Conservation (phyloP, 2,329 filamentous ascomycete genomes). For the Colletotrichum sojae region DNA sequence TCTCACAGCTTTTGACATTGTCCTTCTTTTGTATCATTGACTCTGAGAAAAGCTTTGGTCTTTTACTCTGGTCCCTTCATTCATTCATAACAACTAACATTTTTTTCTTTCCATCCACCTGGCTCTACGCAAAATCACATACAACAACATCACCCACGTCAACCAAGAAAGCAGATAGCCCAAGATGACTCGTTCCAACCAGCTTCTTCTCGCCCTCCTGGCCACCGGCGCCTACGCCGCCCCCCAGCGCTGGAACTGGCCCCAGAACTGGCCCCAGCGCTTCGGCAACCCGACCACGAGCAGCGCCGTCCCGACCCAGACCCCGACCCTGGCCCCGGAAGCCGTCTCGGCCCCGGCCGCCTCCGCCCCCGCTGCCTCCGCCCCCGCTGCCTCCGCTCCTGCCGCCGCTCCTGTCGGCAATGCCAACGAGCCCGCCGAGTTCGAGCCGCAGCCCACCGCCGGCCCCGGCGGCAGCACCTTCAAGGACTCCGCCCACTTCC, state of each 20-base stretch:
- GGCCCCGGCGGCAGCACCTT: conserved; percentile 51
- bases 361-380: neutral
- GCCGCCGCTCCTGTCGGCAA: conserved; percentile 31
- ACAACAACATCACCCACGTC: neutral
- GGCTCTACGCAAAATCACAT: neutral
- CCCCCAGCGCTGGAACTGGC: conserved; percentile 8
- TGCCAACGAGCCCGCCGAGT: conserved; percentile 44
- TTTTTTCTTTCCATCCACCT: neutral
- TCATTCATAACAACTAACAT: neutral
- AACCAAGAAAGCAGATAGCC: neutral
- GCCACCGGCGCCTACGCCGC: conserved; percentile 28
- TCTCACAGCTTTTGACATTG: conserved; percentile 10
- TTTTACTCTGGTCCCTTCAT: conserved; percentile 16
- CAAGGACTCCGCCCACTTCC: conserved; percentile 56
- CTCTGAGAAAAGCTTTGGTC: conserved; percentile 14
- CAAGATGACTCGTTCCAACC: conserved; percentile 30
- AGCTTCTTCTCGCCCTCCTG: conserved; percentile 32
- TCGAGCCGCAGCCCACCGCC: conserved; percentile 49
- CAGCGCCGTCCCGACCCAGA: too few species aligned
- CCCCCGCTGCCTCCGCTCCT: conserved; percentile 50
- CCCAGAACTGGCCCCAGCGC: too few species aligned
- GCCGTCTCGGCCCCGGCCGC: conserved; percentile 25
- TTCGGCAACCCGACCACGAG: too few species aligned
- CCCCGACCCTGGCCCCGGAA: too few species aligned
- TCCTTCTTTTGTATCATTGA: conserved; percentile 2